Evolutionary conservation across 768 basidiomycete species (phyloP), one percentile per base, ranked within the genome.

Genomic region (Agaricus subrufescens): DNA sequence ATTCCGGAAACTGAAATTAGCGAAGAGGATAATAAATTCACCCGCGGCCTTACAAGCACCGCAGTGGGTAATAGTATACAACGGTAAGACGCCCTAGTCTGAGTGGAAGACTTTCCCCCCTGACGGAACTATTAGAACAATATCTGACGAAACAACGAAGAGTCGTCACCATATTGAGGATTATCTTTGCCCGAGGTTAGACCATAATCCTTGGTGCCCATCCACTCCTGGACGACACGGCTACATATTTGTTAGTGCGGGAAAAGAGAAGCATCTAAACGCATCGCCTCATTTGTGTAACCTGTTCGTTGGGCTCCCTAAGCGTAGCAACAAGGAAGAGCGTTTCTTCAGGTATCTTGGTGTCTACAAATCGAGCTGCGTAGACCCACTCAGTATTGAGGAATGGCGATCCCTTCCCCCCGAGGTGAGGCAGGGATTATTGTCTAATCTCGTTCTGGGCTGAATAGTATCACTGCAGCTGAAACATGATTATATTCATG

Each of bases 201-300:
- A 76, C 47, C 75, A 77, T 48, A 83, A 82, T 55, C 77, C 79
- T 10, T 84, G 81, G 82, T 78, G 77, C 45, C 81, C 81, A 2
- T 64, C 67, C 4, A 62, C 53, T 1, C 78, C 79, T 9, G 81
- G 81, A 8, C 64, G 75, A 51, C 78, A 82, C 56, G 81, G 81
- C 1, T 84, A 74, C 60, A 78, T 84, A 67, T 82, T 82, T 46
- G 79, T 83, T 27, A 81, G 80, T 15, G 69, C 82, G 50, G 76
- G 76, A 8, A 71, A 66, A 42, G 81, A 82, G 42, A 67, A 69
- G 43, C 66, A 73, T 40, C 71, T 72, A 6, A 82, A 81, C 60
- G 57, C 61, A 39, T 58, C 66, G 40, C 68, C 75, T 12, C 74
- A 77, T 34, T 61, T 66, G 9, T 73, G 73, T 23, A 72, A 79